Base-by-base conservation (phyloP, 116 monocot genomes). In the Trichopus zeylanicus region DNA sequence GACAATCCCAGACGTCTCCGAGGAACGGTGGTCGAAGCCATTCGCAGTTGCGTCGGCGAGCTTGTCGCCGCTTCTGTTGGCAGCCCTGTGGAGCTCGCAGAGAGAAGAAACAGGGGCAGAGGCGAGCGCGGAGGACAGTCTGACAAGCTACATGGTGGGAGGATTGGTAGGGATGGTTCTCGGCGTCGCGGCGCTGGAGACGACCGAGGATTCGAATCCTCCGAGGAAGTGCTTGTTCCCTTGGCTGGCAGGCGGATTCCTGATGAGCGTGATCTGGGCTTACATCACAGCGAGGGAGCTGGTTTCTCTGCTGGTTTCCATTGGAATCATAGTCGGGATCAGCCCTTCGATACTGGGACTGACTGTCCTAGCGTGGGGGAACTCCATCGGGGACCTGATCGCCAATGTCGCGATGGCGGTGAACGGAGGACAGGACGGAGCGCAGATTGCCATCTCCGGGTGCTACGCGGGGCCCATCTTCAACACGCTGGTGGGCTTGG, bases 341-440 rank as follows among this genome's bases (percentile, higher is more conserved):
- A 62, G 38, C 55, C 67, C 75, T 1, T 52, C 66, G 1, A 42
- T 80, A 7, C 63, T 80, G 15, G 80, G 75, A 46, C 54, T 75
- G 15, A 80, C 80, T 8, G 76, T 81, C 7, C 47, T 81, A 1
- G 81, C 81, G 0, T 81, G 81, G 81, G 81, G 81, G 30, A 76
- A 81, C 61, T 81, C 81, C 6, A n/a, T 81, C 26, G 80, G 80
- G 7, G 80, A 81, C 31, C 54, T 81, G 12, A 72, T 72, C 0
- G 71, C 81, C 13, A 68, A 81, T 22, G 68, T 75, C 2, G 81
- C 81, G 2, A 68, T 81, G 69, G 76, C 81, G 3, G 48, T 37
- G 48, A 67, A 61, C 35, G 76, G 65, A 1, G 74, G 78, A 0
- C 33, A 49, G 12, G 63, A 56, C 7, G 78, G 83, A 10, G 68